Conservation (phyloP, 164 flowering plant genomes). For the Tinospora cordifolia region DNA sequence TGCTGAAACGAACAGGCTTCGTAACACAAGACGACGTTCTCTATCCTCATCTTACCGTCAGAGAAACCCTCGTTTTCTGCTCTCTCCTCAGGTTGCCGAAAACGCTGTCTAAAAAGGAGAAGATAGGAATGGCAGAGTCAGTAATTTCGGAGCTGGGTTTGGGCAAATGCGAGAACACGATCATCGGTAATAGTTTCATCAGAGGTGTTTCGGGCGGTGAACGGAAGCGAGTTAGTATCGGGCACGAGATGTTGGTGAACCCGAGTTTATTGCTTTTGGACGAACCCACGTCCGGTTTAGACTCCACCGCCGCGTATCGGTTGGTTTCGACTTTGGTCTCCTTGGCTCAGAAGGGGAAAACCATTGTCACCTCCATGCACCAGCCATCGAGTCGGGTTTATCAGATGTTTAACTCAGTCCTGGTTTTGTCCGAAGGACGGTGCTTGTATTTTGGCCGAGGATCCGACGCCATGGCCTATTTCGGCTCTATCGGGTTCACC, state of each 20-base stretch:
- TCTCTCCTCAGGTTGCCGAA: slow-evolving; percentile 55
- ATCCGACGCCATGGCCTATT: slow-evolving; percentile 54
- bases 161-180: slow-evolving; percentile 56
- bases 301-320: slow-evolving; percentile 76
- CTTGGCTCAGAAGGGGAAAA: slow-evolving; percentile 67
- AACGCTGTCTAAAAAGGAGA: slow-evolving; percentile 31
- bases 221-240: slow-evolving; percentile 75
- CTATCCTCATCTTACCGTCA: slow-evolving; percentile 79
- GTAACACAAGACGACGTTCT: slow-evolving; percentile 85
- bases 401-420: slow-evolving; percentile 62
- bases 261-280: slow-evolving; percentile 73
- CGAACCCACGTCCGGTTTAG: slow-evolving; percentile 89
- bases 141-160: slow-evolving; percentile 67
- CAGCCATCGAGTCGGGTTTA: slow-evolving; percentile 85
- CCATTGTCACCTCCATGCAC: slow-evolving; percentile 72
- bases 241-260: slow-evolving; percentile 75
- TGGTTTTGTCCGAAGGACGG: slow-evolving; percentile 66
- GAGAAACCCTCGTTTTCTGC: slow-evolving; percentile 70
- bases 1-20: slow-evolving; percentile 52
- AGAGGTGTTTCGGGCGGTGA: slow-evolving; percentile 89
- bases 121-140: slow-evolving; percentile 43
- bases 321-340: slow-evolving; percentile 40
- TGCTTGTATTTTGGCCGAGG: slow-evolving; percentile 64
- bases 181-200: slow-evolving; percentile 59
- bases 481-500: slow-evolving; percentile 52